phyloP scores from a whole-genome alignment of 2,329 filamentous ascomycete species.

The Tolypocladium endophyticum region DNA sequence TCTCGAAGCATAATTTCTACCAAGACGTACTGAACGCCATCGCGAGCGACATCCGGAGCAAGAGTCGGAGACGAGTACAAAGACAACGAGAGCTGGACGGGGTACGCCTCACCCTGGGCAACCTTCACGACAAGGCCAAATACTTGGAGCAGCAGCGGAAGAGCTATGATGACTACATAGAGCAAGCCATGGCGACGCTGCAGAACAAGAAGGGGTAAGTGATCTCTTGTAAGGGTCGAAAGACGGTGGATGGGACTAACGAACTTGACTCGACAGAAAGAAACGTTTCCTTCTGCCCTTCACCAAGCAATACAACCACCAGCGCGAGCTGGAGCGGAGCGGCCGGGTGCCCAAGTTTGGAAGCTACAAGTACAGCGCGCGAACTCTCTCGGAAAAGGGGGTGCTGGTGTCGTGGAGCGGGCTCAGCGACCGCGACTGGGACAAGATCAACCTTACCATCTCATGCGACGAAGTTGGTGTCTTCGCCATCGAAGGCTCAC shows the following conservation, averaged over 20 bases:
- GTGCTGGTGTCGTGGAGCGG: constrained; percentile 88
- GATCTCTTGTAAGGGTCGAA: not conserved
- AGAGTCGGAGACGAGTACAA: constrained; percentile 86
- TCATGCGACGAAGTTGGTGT: constrained; percentile 88
- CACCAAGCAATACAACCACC: constrained; percentile 97
- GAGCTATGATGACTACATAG: constrained; percentile 98
- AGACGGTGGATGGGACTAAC: not conserved
- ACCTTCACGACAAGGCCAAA: constrained; percentile 74
- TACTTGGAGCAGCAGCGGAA: constrained; percentile 94
- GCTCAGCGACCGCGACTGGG: constrained; percentile 73
- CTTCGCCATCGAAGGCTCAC: constrained; percentile 84
- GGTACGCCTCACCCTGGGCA: constrained; percentile 62
- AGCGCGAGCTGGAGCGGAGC: constrained; percentile 84
- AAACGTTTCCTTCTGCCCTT: constrained; percentile 92
- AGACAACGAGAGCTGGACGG: constrained; percentile 84
- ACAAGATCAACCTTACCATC: constrained; percentile 88
- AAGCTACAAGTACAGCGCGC: constrained; percentile 92
- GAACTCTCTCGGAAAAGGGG: constrained; percentile 82
- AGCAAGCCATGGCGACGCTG: constrained; percentile 93
- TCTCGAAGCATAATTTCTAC: constrained; percentile 85
- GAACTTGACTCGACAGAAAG: constrained; percentile 43
- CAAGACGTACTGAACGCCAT: constrained; percentile 98
- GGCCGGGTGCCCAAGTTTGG: constrained; percentile 96
- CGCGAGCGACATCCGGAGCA: constrained; percentile 90
- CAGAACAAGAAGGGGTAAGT: constrained; percentile 87